Base-by-base conservation (phyloP, 2,329 filamentous ascomycete species). In the Penicillium sp. region DNA sequence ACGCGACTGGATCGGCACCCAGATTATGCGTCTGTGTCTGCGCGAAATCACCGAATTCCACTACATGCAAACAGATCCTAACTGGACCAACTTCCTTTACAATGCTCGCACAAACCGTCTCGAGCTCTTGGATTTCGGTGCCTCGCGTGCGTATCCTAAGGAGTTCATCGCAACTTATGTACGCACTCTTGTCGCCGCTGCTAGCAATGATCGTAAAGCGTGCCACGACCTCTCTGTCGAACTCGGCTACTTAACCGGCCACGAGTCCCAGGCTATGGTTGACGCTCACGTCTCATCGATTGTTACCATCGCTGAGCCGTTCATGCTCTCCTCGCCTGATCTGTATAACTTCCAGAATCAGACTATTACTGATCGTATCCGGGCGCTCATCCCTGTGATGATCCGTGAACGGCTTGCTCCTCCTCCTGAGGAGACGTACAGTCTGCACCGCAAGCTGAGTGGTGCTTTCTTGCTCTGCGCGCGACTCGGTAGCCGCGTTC, bases 21-120 rank as follows among this genome's bases (percentile, higher is more conserved):
- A 98, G 68, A 90, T 98, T 63, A 84, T 98, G 52, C 90, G 92
- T 4, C 86, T 99, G 11, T 98, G 92, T 71, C 83, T 98, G 39
- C 88, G 93, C 57, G 95, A 98, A 77, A 93, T 98, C 66, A 88
- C 88, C 62, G 91, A 96, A 75, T 98, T 97, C 84, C 87, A 83
- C 59, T 98, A 96, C 79, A 99, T 99, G 95, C 95, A 99, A 78
- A 99, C 95, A 5, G 95, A 99, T 71, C 95, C 95, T 41, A 99
- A 99, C 80, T 99, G 95, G 95, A 98, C 93, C 33, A 99, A 99
- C 76, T 99, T 99, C 75, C 82, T 98, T 21, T 99, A 91, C 81
- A 95, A 98, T 67, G 79, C 86, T 1, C 67, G 79, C 21, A 86
- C 82, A 4, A 79, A 86, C 66, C 89, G 86, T 69, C 87, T 99